Evolutionary conservation across 352 stramenopile species (phyloP).

Genomic region (Pythium scleroteichum): DNA sequence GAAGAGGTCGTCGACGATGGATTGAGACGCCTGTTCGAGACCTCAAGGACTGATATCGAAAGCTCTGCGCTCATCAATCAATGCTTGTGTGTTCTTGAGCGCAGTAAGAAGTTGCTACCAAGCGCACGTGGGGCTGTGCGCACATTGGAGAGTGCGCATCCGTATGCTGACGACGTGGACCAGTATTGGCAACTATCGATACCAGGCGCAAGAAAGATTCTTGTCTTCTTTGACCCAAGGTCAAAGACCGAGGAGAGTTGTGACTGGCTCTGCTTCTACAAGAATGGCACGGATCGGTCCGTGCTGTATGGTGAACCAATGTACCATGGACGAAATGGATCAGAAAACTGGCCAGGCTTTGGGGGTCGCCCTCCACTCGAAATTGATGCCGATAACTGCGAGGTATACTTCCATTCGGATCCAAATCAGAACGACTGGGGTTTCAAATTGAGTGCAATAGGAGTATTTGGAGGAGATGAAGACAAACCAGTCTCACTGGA

Average conservation of each 20-base stretch:
- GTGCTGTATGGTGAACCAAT: slow-evolving; percentile 53
- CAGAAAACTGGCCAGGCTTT: slow-evolving; percentile 81
- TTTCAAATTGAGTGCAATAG: slow-evolving; percentile 82
- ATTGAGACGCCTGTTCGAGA: slow-evolving; percentile 2
- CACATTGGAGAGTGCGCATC: slow-evolving; percentile 68
- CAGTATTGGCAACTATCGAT: slow-evolving; percentile 71
- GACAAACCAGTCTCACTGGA: not conserved
- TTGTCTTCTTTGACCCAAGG: slow-evolving; percentile 68
- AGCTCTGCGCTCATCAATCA: slow-evolving; percentile 6
- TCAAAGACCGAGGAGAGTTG: slow-evolving; percentile 68
- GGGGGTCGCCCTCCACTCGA: slow-evolving; percentile 61
- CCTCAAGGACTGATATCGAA: not conserved
- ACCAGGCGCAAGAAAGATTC: slow-evolving; percentile 61
- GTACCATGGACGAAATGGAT: slow-evolving; percentile 63
- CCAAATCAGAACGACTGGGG: slow-evolving; percentile 88
- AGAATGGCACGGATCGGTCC: slow-evolving; percentile 42
- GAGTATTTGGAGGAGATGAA: slow-evolving; percentile 45
- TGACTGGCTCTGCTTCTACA: slow-evolving; percentile 79
- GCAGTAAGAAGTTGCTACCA: slow-evolving; percentile 32
- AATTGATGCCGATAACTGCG: slow-evolving; percentile 68
- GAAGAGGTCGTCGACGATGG: slow-evolving; percentile 29
- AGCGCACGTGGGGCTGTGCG: slow-evolving; percentile 45
- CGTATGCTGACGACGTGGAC: slow-evolving; percentile 69
- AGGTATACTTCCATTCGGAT: slow-evolving; percentile 86
- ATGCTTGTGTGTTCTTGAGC: slow-evolving; percentile 40